phyloP scores from a whole-genome alignment of 345 rosid species.

The Physaria fendleri region DNA sequence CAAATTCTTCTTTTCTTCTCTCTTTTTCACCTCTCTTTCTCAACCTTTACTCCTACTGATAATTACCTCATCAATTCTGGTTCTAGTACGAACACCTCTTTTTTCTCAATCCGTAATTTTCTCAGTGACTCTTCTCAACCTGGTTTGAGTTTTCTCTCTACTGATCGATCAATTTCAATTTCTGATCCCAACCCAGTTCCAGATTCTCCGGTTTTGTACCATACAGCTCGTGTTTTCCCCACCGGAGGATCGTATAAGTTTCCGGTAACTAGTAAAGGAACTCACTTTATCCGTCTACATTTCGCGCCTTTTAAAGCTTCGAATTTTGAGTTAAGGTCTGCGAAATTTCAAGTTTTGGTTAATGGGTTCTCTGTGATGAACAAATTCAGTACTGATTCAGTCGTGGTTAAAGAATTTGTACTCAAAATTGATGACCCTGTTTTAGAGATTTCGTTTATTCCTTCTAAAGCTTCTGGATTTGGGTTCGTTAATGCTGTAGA shows the following conservation, averaged over 20 bases:
- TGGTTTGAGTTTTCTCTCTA: conserved; percentile 31
- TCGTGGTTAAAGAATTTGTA: conserved; percentile 46
- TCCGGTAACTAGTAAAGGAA: conserved; percentile 38
- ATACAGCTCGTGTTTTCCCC: conserved; percentile 37
- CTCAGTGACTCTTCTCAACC: conserved; percentile 45
- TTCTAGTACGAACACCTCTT: conserved; percentile 43
- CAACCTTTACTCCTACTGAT: conserved; percentile 58
- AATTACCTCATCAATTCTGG: conserved; percentile 83
- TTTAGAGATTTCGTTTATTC: conserved; percentile 46
- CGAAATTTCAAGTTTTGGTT: conserved; percentile 49
- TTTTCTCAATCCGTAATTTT: conserved; percentile 52
- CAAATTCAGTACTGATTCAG: conserved; percentile 33
- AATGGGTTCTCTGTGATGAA: conserved; percentile 45
- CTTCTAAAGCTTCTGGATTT: conserved; percentile 36
- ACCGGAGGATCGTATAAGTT: conserved; percentile 38
- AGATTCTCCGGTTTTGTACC: conserved; percentile 46
- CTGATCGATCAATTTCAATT: conserved; percentile 44
- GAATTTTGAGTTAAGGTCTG: conserved; percentile 39
- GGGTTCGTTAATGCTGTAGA: conserved; percentile 80
- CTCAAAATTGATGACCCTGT: conserved; percentile 33
- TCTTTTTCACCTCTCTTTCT: conserved; percentile 16
- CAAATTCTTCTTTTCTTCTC: conserved; percentile 26
- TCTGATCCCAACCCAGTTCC: conserved; percentile 49
- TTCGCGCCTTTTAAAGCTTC: conserved; percentile 70
- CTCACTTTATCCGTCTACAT: conserved; percentile 88